phyloP scores from a whole-genome alignment of 2,329 filamentous ascomycete species.

The Pestalotiopsis sp. region DNA sequence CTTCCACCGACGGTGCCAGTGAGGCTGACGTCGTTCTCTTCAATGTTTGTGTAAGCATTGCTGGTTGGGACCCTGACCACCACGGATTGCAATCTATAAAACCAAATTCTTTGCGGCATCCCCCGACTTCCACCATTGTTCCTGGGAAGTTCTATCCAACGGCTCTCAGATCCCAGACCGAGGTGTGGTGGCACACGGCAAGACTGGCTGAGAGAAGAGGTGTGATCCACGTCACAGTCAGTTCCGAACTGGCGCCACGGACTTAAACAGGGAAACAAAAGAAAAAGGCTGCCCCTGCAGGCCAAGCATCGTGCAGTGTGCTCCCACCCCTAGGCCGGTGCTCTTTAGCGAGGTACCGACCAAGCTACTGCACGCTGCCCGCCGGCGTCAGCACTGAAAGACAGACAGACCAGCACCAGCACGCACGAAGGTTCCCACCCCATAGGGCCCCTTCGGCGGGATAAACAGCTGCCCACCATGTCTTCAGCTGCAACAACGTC shows the following conservation, averaged over 20 bases:
- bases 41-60: neutral
- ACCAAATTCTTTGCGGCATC: neutral
- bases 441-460: neutral
- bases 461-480: slow-evolving; percentile 33
- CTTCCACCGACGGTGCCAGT: neutral
- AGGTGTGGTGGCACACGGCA: neutral
- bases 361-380: neutral
- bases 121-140: neutral
- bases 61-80: neutral
- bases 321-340: neutral
- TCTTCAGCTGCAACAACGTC: slow-evolving; percentile 36
- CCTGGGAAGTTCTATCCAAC: neutral
- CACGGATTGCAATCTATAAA: neutral
- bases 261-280: neutral
- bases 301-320: neutral
- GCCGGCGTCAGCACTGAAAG: neutral
- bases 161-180: neutral
- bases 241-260: neutral
- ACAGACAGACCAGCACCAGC: neutral
- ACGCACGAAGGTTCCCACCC: neutral
- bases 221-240: neutral
- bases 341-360: neutral
- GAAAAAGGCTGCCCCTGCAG: neutral
- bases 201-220: neutral
- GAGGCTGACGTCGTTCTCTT: neutral